Evolutionary conservation across 2,329 filamentous ascomycete species (phyloP), one percentile per base, ranked within the genome.

Genomic region (Penicillium sp.): DNA sequence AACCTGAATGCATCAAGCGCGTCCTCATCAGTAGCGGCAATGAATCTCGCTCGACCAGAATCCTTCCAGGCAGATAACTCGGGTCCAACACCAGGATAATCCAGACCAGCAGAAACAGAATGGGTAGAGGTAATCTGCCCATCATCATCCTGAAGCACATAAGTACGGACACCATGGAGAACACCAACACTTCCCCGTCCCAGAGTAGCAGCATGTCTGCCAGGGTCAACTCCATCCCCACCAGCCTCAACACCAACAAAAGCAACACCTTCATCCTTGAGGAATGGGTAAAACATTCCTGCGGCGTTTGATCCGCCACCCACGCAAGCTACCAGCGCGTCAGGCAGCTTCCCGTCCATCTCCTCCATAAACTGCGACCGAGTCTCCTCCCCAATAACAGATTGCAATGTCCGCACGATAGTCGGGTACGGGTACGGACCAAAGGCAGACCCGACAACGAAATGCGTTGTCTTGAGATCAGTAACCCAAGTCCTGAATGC

Each of bases 231-330:
- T 54, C 93, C 93, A 67, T 96, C 92, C 55, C 93, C 93, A 39
- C 90, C 93, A 2, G 93, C 93, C 79, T 98, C 93, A 1, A 98
- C 92, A 59, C 93, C 95, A 13, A 98, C 82, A 5, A 96, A 83
- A 76, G 91, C 90, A 54, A 98, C 93, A 50, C 82, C 86, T 0
- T 82, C 81, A 68, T 98, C 92, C 22, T 90, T 85, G 55, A 88
- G 82, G 78, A 98, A 99, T 35, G 93, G 93, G 74, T 92, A 93
- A 79, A 98, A 98, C 93, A 98, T 98, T 77, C 95, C 95, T 1
- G 89, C 87, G 1, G 93, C 93, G 71, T 98, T 97, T 71, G 88
- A 92, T 50, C 93, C 93, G 62, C 93, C 93, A 45, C 93, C 95
- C 3, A 98, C 93, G 70, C 93, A 97, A 3, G 95, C 93, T 16